Conservation (phyloP, 805 yeast genomes). For the Naumovozyma castellii region DNA sequence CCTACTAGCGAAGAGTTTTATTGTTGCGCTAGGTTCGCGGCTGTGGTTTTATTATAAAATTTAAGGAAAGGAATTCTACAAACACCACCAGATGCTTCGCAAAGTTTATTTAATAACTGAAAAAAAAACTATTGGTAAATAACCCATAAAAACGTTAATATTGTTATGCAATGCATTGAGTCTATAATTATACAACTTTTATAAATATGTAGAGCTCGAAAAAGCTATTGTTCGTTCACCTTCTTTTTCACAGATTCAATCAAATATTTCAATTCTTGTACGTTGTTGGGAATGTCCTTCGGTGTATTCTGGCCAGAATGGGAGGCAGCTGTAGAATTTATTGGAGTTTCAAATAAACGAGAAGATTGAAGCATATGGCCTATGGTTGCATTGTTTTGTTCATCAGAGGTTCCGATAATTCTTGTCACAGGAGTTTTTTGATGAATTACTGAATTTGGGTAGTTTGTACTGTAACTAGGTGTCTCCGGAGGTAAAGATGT, state of each 20-base stretch:
- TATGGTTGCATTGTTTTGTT: no score
- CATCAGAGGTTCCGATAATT: neutral
- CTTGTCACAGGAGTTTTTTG: slow-evolving; percentile 5
- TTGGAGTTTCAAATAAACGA: slow-evolving; percentile 15
- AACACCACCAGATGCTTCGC: neutral
- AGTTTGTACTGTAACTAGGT: slow-evolving; percentile 13
- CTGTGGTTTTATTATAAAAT: neutral
- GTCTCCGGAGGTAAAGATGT: slow-evolving; percentile 10
- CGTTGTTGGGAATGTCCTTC: slow-evolving; percentile 5
- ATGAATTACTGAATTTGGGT: slow-evolving; percentile 5
- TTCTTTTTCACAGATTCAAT: slow-evolving; percentile 24
- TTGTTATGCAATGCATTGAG: no score
- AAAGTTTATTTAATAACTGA: neutral
- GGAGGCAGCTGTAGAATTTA: slow-evolving; percentile 4
- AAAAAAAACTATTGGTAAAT: no score
- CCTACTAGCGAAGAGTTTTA: no score
- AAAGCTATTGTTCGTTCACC: slow-evolving; percentile 6
- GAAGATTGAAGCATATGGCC: neutral
- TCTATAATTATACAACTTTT: neutral
- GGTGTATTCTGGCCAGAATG: neutral
- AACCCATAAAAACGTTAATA: no score
- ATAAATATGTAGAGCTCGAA: neutral
- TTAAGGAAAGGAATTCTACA: no score
- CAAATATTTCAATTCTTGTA: slow-evolving; percentile 19
- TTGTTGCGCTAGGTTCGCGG: no score